Evolutionary conservation across 129 eudicot genomes (phyloP).

Genomic region (Apium graveolens): DNA sequence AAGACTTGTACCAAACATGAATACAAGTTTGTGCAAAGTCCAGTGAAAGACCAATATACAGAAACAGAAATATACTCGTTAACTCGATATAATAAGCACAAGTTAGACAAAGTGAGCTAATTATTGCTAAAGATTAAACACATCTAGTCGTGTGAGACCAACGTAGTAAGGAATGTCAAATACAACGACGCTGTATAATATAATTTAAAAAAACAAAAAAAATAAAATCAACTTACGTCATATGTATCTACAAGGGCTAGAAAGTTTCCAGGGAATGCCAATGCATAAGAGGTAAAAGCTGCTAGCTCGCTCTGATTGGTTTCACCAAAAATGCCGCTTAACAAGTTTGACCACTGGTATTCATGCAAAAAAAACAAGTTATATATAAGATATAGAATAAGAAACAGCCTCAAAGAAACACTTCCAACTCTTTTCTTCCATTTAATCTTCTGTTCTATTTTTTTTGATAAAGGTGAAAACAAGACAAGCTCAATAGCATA

Average conservation of each 20-base stretch:
- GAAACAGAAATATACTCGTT: not conserved
- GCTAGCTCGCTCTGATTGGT: constrained; percentile 96
- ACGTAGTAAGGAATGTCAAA: not conserved
- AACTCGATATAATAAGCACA: not conserved
- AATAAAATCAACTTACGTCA: constrained; percentile 56
- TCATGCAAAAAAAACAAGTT: constrained; percentile 2
- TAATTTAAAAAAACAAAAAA: not conserved
- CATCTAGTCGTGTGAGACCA: not conserved
- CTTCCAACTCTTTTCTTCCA: not conserved
- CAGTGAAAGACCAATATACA: not conserved
- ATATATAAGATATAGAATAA: constrained; percentile 3
- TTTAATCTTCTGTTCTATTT: not conserved
- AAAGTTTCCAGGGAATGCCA: constrained; percentile 82
- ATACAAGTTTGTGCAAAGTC: not conserved
- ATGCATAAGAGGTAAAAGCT: constrained; percentile 89
- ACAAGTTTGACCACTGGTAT: constrained; percentile 52
- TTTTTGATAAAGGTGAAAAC: not conserved
- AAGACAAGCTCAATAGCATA: not conserved
- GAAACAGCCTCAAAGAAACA: not conserved
- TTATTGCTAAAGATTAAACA: not conserved
- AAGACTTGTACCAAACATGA: not conserved
- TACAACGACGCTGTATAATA: not conserved
- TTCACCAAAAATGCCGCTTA: constrained; percentile 66
- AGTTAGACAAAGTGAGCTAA: not conserved
- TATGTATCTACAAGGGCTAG: constrained; percentile 97